Evolutionary conservation across 73 alveolate genomes (phyloP), one percentile per base, ranked within the genome.

Genomic region (Paramecium sexaurelia): DNA sequence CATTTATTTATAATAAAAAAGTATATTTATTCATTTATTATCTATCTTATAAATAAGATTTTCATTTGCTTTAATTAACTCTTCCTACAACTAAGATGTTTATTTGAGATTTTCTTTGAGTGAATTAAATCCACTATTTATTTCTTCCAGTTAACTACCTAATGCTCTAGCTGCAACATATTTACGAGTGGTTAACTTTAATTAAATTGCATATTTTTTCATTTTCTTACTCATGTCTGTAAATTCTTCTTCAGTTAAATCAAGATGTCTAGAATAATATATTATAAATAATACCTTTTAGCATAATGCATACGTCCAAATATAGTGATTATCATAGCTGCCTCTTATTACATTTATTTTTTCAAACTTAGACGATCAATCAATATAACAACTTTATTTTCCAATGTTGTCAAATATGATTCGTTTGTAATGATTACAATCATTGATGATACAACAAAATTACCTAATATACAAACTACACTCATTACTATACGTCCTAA

Each of bases 391-490:
- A 82, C 94, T 33, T 88, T 88, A 15, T 68, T 88, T 47, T 88
- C 94, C 1, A 88, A 71, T 2, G 89, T 66, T 0, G 84, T 69
- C 43, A 88, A 68, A 33, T 29, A 36, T 26, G 87, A 68, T 35
- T 75, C 87, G 43, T 95, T 95, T 24, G 96, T 95, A 51, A 98
- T 91, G 19, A 99, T 96, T 29, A 96, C 97, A 91, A 97, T 96
- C 94, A 96, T 95, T 93, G 97, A 85, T 5, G 98, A 93, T 67
- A 97, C 99, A 39, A 98, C 90, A 85, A 98, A 97, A 69, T 95
- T 96, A 20, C 99, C 99, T 95, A 96, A 92, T 83, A 96, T 92
- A 95, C 99, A 96, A 78, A 99, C 98, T 35, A 96, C 56, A 56
- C 97, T 89, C 55, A 97, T 95, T 39, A 96, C 94, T 6, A 96